Evolutionary conservation across 768 basidiomycete genomes (phyloP).

Genomic region (Collybia mongolica): DNA sequence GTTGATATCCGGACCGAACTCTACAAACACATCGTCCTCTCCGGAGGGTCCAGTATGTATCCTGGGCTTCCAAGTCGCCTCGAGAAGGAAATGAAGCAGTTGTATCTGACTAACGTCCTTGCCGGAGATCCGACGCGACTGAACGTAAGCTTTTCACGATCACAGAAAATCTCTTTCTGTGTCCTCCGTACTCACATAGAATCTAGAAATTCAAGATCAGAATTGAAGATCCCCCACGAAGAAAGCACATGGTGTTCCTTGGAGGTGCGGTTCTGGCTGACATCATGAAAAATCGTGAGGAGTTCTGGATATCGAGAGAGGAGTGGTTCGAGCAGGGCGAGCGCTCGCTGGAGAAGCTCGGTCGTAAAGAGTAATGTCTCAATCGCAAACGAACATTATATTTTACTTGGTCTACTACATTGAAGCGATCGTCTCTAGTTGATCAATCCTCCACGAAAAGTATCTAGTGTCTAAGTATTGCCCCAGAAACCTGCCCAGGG

Average conservation of each 20-base stretch:
- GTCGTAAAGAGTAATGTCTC: constrained; percentile 32
- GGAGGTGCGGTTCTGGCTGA: constrained; percentile 98
- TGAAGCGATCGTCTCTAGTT: neutral
- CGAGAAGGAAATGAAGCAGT: constrained; percentile 99
- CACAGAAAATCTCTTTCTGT: neutral
- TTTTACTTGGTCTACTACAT: neutral
- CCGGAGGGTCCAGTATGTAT: constrained; percentile 98
- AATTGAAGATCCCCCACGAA: constrained; percentile 96
- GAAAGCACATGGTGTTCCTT: constrained; percentile 99
- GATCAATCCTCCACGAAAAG: neutral
- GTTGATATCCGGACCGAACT: constrained; percentile 88
- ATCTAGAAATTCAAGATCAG: constrained; percentile 97
- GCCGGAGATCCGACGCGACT: constrained; percentile 79
- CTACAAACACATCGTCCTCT: constrained; percentile 97
- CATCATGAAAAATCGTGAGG: constrained; percentile 93
- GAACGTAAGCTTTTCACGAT: constrained; percentile 58
- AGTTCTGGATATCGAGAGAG: constrained; percentile 94
- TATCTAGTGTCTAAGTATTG: neutral
- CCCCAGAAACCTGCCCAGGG: constrained; percentile 50
- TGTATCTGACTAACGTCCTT: constrained; percentile 92
- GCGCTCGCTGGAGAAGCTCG: constrained; percentile 82
- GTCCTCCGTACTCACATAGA: neutral
- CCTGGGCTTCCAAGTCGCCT: constrained; percentile 95
- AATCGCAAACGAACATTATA: neutral
- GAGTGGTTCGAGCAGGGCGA: constrained; percentile 95